phyloP scores from a whole-genome alignment of 2,329 filamentous ascomycete species.

The Aureobasidium sp. region DNA sequence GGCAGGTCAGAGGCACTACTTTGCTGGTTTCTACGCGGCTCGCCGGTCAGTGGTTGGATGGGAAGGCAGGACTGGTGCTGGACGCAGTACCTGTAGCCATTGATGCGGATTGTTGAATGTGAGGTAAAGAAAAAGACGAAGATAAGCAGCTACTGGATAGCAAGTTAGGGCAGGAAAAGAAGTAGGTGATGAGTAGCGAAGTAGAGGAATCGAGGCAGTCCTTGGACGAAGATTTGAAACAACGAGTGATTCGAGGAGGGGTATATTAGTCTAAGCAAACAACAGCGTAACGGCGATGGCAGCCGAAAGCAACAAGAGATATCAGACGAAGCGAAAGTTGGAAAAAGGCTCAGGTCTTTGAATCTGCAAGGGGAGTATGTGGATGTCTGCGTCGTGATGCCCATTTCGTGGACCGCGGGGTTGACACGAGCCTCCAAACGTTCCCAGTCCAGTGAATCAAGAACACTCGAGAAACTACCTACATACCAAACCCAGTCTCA shows the following conservation, averaged over 20 bases:
- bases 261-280: background rate
- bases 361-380: background rate
- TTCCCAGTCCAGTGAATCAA: background rate
- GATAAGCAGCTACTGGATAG: background rate
- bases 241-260: constrained; percentile 4
- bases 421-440: background rate
- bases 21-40: constrained; percentile 33
- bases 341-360: background rate
- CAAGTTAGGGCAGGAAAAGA: background rate
- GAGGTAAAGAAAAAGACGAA: background rate
- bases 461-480: background rate
- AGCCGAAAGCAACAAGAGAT: constrained; percentile 1
- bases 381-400: background rate
- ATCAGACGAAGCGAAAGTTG: background rate
- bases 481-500: background rate
- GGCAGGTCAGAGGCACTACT: constrained; percentile 85
- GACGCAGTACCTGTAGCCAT: constrained; percentile 11
- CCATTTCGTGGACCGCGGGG: background rate
- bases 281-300: background rate
- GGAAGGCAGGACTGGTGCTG: background rate
- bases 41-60: background rate
- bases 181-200: background rate
- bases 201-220: background rate
- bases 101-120: background rate
- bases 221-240: constrained; percentile 5